Evolutionary conservation across 2,329 filamentous ascomycete genomes (phyloP).

Genomic region (Colletotrichum neosansevieriae): DNA sequence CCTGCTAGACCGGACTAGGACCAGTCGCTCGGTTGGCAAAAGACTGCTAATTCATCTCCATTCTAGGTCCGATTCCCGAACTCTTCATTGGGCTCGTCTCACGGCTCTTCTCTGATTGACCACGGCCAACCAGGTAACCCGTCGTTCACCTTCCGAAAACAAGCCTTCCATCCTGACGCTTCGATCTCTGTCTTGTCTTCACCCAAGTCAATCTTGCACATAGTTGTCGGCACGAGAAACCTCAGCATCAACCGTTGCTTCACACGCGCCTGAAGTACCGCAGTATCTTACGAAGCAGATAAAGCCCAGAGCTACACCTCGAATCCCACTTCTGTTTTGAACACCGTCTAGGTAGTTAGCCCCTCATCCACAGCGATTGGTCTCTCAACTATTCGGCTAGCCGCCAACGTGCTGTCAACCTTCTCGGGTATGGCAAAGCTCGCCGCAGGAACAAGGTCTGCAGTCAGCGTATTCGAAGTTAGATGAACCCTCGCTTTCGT

Average conservation of each 20-base stretch:
- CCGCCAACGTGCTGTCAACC: not conserved
- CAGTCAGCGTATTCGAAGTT: constrained; percentile 1
- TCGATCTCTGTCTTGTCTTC: not conserved
- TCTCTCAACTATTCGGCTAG: not conserved
- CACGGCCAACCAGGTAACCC: not conserved
- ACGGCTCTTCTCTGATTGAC: not conserved
- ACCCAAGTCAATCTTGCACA: not conserved
- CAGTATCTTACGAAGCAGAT: not conserved
- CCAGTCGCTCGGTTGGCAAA: constrained; percentile 12
- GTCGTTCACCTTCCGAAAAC: constrained; percentile 15
- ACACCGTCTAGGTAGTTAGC: not conserved
- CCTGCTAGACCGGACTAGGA: not conserved
- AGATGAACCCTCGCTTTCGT: constrained; percentile 15
- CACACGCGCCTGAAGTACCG: not conserved
- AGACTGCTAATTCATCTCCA: not conserved
- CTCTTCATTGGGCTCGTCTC: not conserved
- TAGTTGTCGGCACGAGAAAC: not conserved
- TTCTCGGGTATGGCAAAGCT: not conserved
- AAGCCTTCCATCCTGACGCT: constrained; percentile 6
- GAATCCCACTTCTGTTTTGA: constrained; percentile 8
- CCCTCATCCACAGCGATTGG: not conserved
- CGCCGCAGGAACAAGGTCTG: not conserved
- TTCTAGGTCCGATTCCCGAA: too few species aligned
- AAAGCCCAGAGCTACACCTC: constrained; percentile 2
- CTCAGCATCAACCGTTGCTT: not conserved